Conservation (phyloP, 805 yeast species). For the Cyberlindnera meyerae region DNA sequence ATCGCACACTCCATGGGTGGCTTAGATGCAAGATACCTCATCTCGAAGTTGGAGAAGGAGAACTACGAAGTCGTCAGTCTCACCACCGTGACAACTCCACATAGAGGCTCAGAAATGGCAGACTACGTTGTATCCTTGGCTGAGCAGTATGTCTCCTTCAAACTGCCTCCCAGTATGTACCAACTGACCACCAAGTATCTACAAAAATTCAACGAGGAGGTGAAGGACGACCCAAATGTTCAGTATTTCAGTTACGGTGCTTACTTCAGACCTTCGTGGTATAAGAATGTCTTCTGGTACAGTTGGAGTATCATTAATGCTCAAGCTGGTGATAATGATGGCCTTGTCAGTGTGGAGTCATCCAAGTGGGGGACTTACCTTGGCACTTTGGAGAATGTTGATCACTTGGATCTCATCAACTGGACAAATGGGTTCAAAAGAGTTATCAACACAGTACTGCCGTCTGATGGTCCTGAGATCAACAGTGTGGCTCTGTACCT, state of each 20-base stretch:
- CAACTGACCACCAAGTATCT: slow-evolving; percentile 60
- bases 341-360: slow-evolving; percentile 74
- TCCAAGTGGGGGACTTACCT: slow-evolving; percentile 79
- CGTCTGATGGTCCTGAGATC: slow-evolving; percentile 35
- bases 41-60: slow-evolving; percentile 43
- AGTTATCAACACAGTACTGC: slow-evolving; percentile 13
- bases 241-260: slow-evolving; percentile 84
- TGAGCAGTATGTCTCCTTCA: slow-evolving; percentile 18
- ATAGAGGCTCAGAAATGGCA: slow-evolving; percentile 80
- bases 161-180: slow-evolving; percentile 42
- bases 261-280: slow-evolving; percentile 54
- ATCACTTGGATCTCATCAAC: slow-evolving; percentile 82
- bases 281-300: slow-evolving; percentile 47
- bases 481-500: slow-evolving; percentile 63
- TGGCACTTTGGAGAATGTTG: slow-evolving; percentile 75
- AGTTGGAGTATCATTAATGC: slow-evolving; percentile 60
- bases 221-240: slow-evolving; percentile 56
- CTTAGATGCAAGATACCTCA: slow-evolving; percentile 72
- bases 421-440: slow-evolving; percentile 59
- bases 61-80: slow-evolving; percentile 62
- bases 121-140: slow-evolving; percentile 48
- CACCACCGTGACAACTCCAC: slow-evolving; percentile 88
- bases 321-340: slow-evolving; percentile 65
- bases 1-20: slow-evolving; percentile 97
- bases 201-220: slow-evolving; percentile 46